A percentile compares a stretch with the other conserved stretches of the same genome.
These are phyloP conservation scores for Populus tomentosa DNA, from an alignment of 441 rosid genomes.

Conservation along the genomic window DNA sequence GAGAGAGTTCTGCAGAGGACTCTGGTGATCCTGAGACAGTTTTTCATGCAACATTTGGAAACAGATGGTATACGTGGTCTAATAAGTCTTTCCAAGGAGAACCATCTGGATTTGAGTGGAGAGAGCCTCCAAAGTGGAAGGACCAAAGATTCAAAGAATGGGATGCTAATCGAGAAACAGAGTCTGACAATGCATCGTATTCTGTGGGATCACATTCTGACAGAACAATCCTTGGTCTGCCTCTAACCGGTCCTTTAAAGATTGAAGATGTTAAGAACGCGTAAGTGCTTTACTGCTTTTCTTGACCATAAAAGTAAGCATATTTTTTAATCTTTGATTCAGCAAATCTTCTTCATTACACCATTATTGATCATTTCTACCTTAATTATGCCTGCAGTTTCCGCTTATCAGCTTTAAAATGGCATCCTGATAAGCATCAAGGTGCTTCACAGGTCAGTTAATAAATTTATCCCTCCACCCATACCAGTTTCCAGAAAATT, in stretches of 20 bases:
- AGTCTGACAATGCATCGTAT: conserved; percentile 32
- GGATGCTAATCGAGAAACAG: conserved; percentile 30
- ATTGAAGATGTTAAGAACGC: conserved; percentile 65
- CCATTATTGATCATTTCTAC: background rate
- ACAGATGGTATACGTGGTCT: conserved; percentile 53
- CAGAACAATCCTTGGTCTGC: conserved; percentile 52
- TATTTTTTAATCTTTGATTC: background rate
- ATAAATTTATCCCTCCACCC: background rate
- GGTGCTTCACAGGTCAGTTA: conserved; percentile 62
- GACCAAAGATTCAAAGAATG: conserved; percentile 24
- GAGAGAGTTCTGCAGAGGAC: conserved; percentile 36
- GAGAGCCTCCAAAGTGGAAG: conserved; percentile 30
- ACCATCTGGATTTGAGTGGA: conserved; percentile 48
- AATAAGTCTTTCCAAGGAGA: conserved; percentile 26
- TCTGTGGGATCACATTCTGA: conserved; percentile 45
- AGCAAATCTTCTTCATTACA: background rate
- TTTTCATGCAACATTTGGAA: conserved; percentile 48
- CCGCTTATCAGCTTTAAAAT: conserved; percentile 62
- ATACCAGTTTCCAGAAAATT: background rate
- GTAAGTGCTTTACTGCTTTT: conserved; percentile 25
- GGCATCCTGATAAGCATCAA: conserved; percentile 95
- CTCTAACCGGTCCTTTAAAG: conserved; percentile 45
- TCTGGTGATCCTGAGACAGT: conserved; percentile 34
- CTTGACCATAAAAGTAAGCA: background rate
- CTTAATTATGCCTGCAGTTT: conserved; percentile 37